Conservation (phyloP, 306 rosid genomes). For the Cucumis cinereus region DNA sequence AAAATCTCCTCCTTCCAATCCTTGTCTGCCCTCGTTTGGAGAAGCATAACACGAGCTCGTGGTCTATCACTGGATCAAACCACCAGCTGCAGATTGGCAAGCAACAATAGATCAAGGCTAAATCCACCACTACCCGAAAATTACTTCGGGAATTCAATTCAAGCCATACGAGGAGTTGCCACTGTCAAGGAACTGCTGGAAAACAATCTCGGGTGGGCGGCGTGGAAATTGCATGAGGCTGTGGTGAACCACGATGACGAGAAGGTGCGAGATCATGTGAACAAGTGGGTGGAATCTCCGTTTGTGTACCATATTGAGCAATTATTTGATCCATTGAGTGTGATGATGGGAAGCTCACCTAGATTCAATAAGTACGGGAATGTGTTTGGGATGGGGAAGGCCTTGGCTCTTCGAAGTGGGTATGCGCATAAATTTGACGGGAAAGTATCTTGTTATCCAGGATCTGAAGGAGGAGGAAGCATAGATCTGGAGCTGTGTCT, state of each 20-base stretch:
- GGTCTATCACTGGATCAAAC: neutral
- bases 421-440: slow-evolving; percentile 39
- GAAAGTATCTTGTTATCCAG: slow-evolving; percentile 26
- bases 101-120: slow-evolving; percentile 31
- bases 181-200: slow-evolving; percentile 25
- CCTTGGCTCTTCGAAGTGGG: slow-evolving; percentile 36
- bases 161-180: neutral
- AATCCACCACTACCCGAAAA: slow-evolving; percentile 26
- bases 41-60: neutral
- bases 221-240: slow-evolving; percentile 33
- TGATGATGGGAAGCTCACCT: slow-evolving; percentile 46
- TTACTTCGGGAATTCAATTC: slow-evolving; percentile 36
- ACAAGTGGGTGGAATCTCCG: slow-evolving; percentile 31
- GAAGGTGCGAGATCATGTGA: neutral
- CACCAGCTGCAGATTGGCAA: slow-evolving; percentile 11
- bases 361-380: slow-evolving; percentile 48
- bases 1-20: slow-evolving; percentile 47
- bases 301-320: neutral
- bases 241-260: slow-evolving; percentile 19
- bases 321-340: slow-evolving; percentile 6
- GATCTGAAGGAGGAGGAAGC: slow-evolving; percentile 37
- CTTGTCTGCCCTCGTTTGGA: slow-evolving; percentile 47
- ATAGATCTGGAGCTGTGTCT: slow-evolving; percentile 46
- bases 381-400: slow-evolving; percentile 71
- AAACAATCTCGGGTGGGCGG: slow-evolving; percentile 41